phyloP scores from a whole-genome alignment of 2,329 filamentous ascomycete species.

The Botrytis tulipae region DNA sequence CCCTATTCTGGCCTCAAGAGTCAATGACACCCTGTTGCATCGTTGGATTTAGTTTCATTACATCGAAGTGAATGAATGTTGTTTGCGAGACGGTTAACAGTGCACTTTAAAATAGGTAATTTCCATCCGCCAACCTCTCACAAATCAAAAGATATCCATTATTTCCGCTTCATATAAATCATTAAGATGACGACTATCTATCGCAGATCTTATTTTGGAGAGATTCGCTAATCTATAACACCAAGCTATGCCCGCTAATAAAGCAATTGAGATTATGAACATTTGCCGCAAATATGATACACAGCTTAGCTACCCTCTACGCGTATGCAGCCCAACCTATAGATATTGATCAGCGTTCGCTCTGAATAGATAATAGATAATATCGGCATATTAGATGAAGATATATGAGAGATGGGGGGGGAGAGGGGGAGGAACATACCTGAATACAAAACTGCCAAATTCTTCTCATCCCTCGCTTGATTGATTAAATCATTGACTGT shows the following conservation, averaged over 20 bases:
- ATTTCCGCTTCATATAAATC: neutral
- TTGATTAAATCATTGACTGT: constrained; percentile 98
- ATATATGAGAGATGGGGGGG: neutral
- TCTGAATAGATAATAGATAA: neutral
- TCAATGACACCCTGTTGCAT: neutral
- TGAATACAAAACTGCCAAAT: constrained; percentile 86
- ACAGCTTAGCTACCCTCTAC: constrained; percentile 22
- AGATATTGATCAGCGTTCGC: constrained; percentile 19
- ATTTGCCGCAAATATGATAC: neutral
- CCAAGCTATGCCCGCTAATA: neutral
- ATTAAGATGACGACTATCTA: neutral
- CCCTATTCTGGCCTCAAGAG: neutral
- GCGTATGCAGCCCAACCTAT: constrained; percentile 53
- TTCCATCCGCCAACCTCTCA: neutral
- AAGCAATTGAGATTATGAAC: neutral
- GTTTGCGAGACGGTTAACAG: neutral
- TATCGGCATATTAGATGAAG: neutral
- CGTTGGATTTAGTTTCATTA: neutral
- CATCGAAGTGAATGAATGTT: neutral
- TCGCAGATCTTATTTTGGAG: neutral
- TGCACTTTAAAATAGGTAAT: neutral
- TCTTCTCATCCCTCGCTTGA: constrained; percentile 88
- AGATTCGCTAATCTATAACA: neutral
- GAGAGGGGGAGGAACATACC: constrained; percentile 33
- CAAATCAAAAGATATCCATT: neutral